A percentile compares a stretch with the other conserved stretches of the same genome.
Conservation (phyloP, 2,329 filamentous ascomycete species). For the Fusarium zealandicum region DNA sequence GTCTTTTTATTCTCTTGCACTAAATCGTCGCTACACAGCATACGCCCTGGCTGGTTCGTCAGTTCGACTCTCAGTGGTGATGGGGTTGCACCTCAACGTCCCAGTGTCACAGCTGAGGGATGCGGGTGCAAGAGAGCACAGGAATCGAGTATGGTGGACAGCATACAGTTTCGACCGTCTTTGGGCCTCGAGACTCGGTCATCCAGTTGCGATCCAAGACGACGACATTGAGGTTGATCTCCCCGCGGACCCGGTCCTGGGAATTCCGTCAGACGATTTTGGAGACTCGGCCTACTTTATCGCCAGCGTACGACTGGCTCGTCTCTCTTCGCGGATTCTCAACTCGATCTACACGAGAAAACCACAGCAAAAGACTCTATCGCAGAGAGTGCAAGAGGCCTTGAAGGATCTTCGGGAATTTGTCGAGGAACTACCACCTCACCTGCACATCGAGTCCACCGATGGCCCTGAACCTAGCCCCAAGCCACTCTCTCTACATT, state of each 20-base stretch:
- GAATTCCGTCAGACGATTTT: conserved; percentile 41
- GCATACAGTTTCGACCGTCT: conserved; percentile 55
- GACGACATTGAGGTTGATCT: conserved; percentile 56
- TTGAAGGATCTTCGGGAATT: conserved; percentile 43
- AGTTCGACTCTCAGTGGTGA: conserved; percentile 52
- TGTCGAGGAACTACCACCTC: conserved; percentile 42
- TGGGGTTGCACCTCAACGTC: conserved; percentile 53
- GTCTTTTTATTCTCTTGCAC: conserved; percentile 53
- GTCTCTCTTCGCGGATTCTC: conserved; percentile 41
- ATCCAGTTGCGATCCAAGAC: conserved; percentile 57
- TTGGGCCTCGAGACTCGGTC: conserved; percentile 57
- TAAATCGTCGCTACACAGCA: conserved; percentile 55
- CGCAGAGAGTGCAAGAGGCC: conserved; percentile 44
- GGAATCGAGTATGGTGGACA: conserved; percentile 53
- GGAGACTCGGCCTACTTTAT: conserved; percentile 43
- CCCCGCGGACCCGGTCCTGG: conserved; percentile 47
- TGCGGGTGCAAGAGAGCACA: conserved; percentile 47
- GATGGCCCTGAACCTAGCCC: conserved; percentile 32
- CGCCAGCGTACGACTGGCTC: conserved; percentile 50
- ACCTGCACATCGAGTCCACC: conserved; percentile 43
- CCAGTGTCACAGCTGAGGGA: conserved; percentile 51
- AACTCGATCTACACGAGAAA: conserved; percentile 45
- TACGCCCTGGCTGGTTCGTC: conserved; percentile 54
- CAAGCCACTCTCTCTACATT: conserved; percentile 45
- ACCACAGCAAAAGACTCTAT: conserved; percentile 41